Conservation (phyloP, 1,284 basidiomycete species). For the Sphagnurus paluster region DNA sequence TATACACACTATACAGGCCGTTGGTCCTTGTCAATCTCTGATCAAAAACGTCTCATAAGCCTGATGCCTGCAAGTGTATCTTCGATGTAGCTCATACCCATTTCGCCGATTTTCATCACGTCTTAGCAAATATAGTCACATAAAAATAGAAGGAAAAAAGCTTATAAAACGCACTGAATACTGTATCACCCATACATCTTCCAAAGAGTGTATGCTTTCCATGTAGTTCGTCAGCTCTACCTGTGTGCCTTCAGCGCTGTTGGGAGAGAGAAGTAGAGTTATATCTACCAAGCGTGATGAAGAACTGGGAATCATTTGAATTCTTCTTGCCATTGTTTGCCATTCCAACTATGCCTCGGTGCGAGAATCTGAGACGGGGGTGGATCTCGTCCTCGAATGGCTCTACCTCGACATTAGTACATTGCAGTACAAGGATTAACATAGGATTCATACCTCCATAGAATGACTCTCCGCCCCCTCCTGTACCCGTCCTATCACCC, state of each 20-base stretch:
- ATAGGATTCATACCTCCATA: constrained; percentile 71
- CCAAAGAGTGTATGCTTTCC: constrained; percentile 91
- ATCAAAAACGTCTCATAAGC: constrained; percentile 6
- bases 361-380: constrained; percentile 79
- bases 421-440: neutral
- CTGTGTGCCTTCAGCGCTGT: constrained; percentile 37
- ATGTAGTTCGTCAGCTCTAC: constrained; percentile 85
- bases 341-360: constrained; percentile 92
- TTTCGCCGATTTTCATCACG: constrained; percentile 87
- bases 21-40: constrained; percentile 83
- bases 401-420: constrained; percentile 43
- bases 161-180: constrained; percentile 71
- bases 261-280: neutral
- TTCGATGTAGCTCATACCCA: constrained; percentile 55
- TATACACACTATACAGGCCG: constrained; percentile 79
- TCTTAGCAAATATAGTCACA: constrained; percentile 43
- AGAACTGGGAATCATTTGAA: constrained; percentile 88
- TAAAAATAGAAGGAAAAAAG: constrained; percentile 4
- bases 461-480: constrained; percentile 88
- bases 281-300: constrained; percentile 78
- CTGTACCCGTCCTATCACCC: constrained; percentile 93
- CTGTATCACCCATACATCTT: constrained; percentile 76
- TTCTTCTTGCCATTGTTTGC: constrained; percentile 87
- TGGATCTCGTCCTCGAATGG: constrained; percentile 95
- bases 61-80: neutral